Percentiles rank a stretch among this genome's conserved stretches.
These are phyloP conservation scores for Annulohypoxylon maeteangense DNA, from an alignment of 495 filamentous ascomycete species.

Conservation along the genomic window DNA sequence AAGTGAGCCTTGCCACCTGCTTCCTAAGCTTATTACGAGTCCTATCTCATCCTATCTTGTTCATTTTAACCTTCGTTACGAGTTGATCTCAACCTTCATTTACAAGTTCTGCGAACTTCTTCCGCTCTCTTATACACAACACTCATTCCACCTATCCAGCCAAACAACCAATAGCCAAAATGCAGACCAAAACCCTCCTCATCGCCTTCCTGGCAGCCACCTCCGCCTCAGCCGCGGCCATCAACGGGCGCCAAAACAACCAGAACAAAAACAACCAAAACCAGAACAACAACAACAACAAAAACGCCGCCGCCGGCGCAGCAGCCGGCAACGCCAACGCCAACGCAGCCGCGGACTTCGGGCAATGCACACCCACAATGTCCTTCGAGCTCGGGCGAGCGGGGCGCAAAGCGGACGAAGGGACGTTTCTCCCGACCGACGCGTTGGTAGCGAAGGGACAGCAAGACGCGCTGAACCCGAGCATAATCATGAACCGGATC, in stretches of 20 bases:
- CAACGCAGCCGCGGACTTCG: conserved; percentile 6
- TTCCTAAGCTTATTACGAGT: neutral
- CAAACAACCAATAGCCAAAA: too few species aligned
- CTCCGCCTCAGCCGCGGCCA: neutral
- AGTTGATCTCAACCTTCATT: conserved; percentile 8
- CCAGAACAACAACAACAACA: neutral
- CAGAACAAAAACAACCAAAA: neutral
- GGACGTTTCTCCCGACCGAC: conserved; percentile 1
- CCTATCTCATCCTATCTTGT: neutral
- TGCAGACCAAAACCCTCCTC: conserved; percentile 2
- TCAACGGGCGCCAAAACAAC: neutral
- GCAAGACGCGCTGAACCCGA: neutral
- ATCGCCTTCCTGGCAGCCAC: neutral
- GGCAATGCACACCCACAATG: conserved; percentile 1
- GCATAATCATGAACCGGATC: conserved; percentile 13
- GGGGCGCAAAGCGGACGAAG: conserved; percentile 1
- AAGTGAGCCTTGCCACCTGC: neutral
- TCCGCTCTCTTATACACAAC: conserved; percentile 7
- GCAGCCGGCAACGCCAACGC: neutral
- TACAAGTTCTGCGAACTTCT: conserved; percentile 13
- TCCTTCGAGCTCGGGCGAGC: neutral
- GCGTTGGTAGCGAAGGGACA: neutral
- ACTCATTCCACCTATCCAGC: neutral
- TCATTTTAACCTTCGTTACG: conserved; percentile 8
- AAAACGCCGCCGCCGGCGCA: neutral